phyloP scores from a whole-genome alignment of 2,329 filamentous ascomycete genomes.

The Pseudocercospora eumusae region DNA sequence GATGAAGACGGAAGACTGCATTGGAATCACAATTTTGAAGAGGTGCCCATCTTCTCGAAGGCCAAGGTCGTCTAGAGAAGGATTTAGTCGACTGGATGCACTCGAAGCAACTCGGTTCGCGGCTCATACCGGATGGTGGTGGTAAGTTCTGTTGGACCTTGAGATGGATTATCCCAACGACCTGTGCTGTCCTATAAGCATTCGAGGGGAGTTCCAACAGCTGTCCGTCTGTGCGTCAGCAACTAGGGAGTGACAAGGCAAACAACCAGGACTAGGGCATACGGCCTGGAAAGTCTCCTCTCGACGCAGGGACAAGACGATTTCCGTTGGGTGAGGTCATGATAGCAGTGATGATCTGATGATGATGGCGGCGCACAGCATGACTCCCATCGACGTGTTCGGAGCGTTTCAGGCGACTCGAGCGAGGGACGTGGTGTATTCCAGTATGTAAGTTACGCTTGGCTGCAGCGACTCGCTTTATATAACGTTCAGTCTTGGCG shows the following conservation, averaged over 20 bases:
- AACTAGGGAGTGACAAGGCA: not conserved
- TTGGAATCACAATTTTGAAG: constrained; percentile 47
- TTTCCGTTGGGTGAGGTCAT: not conserved
- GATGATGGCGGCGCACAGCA: constrained; percentile 1
- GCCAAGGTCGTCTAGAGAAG: constrained; percentile 28
- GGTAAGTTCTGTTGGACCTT: not conserved
- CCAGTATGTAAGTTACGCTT: too few species aligned
- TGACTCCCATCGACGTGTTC: not conserved
- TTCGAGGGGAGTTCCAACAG: not conserved
- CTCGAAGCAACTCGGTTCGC: not conserved
- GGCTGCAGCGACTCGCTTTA: not conserved
- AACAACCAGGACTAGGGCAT: constrained; percentile 7
- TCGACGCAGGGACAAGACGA: not conserved
- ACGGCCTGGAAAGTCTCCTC: not conserved
- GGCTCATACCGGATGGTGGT: not conserved
- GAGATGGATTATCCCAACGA: constrained; percentile 6
- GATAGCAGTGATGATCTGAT: constrained; percentile 1
- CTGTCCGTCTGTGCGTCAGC: not conserved
- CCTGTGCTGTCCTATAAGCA: not conserved
- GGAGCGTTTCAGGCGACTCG: not conserved
- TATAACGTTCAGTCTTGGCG: constrained; percentile 5
- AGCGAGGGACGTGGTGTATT: not conserved
- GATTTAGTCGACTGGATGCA: too few species aligned
- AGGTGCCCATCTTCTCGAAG: constrained; percentile 48
- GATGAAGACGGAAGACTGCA: constrained; percentile 49